These are phyloP conservation scores for Gossypium stocksii DNA, from an alignment of 345 rosid species.

Conservation along the genomic window DNA sequence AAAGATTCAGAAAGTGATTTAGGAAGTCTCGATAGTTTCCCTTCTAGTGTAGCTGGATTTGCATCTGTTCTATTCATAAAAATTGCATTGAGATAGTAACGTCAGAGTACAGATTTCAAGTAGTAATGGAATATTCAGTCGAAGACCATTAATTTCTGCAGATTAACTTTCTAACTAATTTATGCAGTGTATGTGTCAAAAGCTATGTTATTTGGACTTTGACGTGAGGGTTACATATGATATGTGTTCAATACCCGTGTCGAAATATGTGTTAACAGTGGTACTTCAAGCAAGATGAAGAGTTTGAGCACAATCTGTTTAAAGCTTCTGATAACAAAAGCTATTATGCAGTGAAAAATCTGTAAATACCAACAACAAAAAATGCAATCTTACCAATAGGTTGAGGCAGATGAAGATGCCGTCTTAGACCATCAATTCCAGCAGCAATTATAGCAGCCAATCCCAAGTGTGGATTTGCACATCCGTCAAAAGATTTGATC, in stretches of 20 bases:
- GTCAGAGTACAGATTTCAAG: neutral
- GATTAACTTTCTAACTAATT: neutral
- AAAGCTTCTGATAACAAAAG: neutral
- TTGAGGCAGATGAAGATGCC: conserved; percentile 61
- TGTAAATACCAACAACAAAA: neutral
- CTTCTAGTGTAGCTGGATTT: conserved; percentile 58
- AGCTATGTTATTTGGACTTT: neutral
- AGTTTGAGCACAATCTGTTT: neutral
- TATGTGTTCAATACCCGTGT: no score
- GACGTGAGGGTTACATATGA: no score
- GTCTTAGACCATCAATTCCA: conserved; percentile 86
- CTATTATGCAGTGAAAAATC: no score
- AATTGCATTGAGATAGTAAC: neutral
- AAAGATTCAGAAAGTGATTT: conserved; percentile 60
- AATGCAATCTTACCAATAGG: conserved; percentile 57
- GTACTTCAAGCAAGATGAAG: no score
- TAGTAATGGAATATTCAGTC: neutral
- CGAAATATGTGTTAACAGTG: no score
- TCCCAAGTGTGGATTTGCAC: conserved; percentile 82
- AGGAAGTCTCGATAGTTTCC: conserved; percentile 64
- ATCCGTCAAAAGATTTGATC: conserved; percentile 84
- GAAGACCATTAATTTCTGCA: neutral
- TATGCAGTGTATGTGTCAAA: neutral
- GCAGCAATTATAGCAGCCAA: conserved; percentile 75
- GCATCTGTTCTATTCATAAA: conserved; percentile 36